Evolutionary conservation across 805 yeast species (phyloP), one percentile per base, ranked within the genome.

Genomic region (Cyberlindnera veronae): DNA sequence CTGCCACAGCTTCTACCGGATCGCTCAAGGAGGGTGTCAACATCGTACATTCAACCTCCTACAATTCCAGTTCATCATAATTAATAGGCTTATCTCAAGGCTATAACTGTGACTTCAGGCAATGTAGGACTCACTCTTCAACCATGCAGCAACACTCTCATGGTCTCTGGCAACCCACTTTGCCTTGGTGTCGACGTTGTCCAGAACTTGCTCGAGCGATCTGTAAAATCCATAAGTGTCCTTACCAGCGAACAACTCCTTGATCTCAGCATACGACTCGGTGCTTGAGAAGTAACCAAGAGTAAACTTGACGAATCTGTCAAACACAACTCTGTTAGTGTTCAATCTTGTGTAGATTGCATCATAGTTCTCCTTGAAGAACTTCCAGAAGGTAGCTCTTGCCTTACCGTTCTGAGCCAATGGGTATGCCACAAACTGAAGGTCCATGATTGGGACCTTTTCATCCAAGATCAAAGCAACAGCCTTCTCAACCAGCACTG

Each of bases 311-410:
- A 91, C 82, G 43, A 93, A 79, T 31, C 81, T 70, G 27, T 90
- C 84, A 54, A 90, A 72, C 79, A 89, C 79, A 21, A 87, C 74
- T 46, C 81, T 73, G 21, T 86, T 82, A 15, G 90, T 83, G 29
- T 96, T 95, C 60, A 88, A 72, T 51, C 75, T 68, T 53, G 75
- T 68, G 54, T 65, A 66, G 45, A 91, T 58, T 16, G 67, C 72
- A 39, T 77, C 86, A 85, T 93, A 91, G 62, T 90, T 81, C 8
- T 47, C 57, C 49, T 73, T 68, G 50, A 80, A 54, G 89, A 95
- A 91, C 14, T 60, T 45, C 86, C 89, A 90, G 55, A 84, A 67
- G 9, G 74, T 71, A 46, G 72, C 72, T 44, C 81, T 69, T 59
- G 95, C 95, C 29, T 66, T 69, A 29, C 67, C 71, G 53, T 79